Evolutionary conservation across 2,329 filamentous ascomycete species (phyloP).

Genomic region (Berkeleyomyces basicola): DNA sequence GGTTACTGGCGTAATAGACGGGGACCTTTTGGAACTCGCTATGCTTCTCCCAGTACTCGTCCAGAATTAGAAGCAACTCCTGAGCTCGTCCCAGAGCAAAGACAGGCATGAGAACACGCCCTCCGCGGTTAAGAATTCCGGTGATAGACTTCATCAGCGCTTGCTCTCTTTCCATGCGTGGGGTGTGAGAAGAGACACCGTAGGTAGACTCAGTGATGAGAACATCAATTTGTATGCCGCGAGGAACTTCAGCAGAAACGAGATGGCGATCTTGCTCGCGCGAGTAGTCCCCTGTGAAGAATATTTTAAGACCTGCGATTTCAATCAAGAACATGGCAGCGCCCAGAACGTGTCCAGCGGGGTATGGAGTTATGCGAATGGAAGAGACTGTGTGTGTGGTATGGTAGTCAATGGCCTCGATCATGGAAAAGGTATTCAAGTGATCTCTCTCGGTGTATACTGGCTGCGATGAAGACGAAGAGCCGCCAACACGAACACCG

Average conservation of each 20-base stretch:
- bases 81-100: conserved; percentile 90
- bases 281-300: conserved; percentile 97
- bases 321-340: conserved; percentile 98
- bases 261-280: conserved; percentile 90
- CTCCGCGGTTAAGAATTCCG: conserved; percentile 74
- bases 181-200: conserved; percentile 84
- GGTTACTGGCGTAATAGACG: conserved; percentile 93
- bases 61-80: conserved; percentile 81
- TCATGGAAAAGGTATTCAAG: conserved; percentile 78
- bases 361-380: conserved; percentile 91
- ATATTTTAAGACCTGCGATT: conserved; percentile 88
- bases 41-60: conserved; percentile 93
- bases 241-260: conserved; percentile 80
- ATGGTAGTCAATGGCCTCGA: conserved; percentile 96
- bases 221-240: conserved; percentile 81
- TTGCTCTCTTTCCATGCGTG: conserved; percentile 76
- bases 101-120: conserved; percentile 83
- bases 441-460: conserved; percentile 95
- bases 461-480: conserved; percentile 50
- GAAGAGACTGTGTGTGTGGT: conserved; percentile 95
- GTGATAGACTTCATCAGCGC: conserved; percentile 94
- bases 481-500: conserved; percentile 74
- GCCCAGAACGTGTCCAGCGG: conserved; percentile 91
- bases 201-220: conserved; percentile 97
- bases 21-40: conserved; percentile 75